Percentiles rank a stretch among this genome's conserved stretches.
These are phyloP conservation scores for Rhododendron kiyosumense DNA, from an alignment of 148 eudicot genomes.

Conservation along the genomic window DNA sequence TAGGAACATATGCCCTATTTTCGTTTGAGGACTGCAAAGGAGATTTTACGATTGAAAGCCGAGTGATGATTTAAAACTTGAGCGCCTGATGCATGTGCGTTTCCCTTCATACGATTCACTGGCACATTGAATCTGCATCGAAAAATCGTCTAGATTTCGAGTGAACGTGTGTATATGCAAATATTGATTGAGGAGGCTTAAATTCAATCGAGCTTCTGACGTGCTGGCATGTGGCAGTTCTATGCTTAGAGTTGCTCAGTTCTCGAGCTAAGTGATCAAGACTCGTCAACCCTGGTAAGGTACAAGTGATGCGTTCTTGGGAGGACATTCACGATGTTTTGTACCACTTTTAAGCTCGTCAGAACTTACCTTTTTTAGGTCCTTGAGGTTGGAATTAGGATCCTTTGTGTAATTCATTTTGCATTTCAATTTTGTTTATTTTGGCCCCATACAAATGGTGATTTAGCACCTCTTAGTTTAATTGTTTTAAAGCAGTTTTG, in stretches of 20 bases:
- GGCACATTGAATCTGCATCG: neutral
- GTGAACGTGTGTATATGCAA: neutral
- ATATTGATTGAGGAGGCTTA: neutral
- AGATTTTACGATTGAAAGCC: conserved; percentile 72
- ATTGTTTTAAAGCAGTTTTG: neutral
- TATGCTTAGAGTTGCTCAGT: neutral
- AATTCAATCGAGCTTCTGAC: neutral
- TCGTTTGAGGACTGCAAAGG: conserved; percentile 79
- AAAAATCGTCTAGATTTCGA: neutral
- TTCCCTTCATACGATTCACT: neutral
- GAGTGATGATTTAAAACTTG: conserved; percentile 30
- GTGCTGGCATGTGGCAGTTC: neutral
- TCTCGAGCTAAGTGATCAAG: neutral
- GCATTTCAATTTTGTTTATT: neutral
- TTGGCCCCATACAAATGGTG: neutral
- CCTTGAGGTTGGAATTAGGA: neutral
- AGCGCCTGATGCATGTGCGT: neutral
- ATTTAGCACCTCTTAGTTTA: neutral
- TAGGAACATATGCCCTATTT: conserved; percentile 92
- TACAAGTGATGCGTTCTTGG: neutral
- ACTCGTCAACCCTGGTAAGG: conserved; percentile 4
- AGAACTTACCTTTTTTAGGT: conserved; percentile 1
- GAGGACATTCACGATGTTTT: neutral
- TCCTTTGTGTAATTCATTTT: neutral
- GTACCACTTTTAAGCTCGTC: neutral